Evolutionary conservation across 805 yeast genomes (phyloP).

Genomic region (Candida manassasensis): DNA sequence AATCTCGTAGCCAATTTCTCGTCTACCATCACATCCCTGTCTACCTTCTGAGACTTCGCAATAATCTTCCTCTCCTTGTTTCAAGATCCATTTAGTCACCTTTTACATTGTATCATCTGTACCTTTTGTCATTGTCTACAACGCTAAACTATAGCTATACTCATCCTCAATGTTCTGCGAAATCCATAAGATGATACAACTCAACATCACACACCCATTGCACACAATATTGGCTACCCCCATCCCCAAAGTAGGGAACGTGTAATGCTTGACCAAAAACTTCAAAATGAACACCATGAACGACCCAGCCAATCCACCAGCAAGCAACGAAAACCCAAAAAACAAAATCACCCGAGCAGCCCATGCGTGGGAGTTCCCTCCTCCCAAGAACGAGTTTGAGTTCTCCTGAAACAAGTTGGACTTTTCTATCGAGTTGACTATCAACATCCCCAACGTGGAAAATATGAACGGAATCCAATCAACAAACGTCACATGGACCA

Average conservation of each 20-base stretch:
- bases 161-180: conserved; percentile 96
- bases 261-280: conserved; percentile 71
- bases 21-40: too few relatives aligned
- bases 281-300: conserved; percentile 83
- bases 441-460: conserved; percentile 83
- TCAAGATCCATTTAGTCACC: too few relatives aligned
- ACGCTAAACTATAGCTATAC: conserved; percentile 84
- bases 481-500: conserved; percentile 81
- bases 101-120: too few relatives aligned
- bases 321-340: conserved; percentile 85
- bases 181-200: conserved; percentile 87
- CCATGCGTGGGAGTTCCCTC: conserved; percentile 64
- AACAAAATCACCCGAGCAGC: conserved; percentile 89
- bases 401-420: conserved; percentile 47
- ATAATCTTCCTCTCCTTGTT: too few relatives aligned
- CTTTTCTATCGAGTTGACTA: conserved; percentile 71
- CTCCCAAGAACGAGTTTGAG: conserved; percentile 36
- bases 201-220: conserved; percentile 74
- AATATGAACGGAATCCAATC: conserved; percentile 96
- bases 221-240: conserved; percentile 85
- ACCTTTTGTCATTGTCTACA: conserved; percentile 41
- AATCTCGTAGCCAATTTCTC: too few relatives aligned
- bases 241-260: conserved; percentile 90
- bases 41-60: too few relatives aligned
- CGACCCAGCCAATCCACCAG: conserved; percentile 92